These are phyloP conservation scores for Monosporascus cannonballus DNA, from an alignment of 2,329 filamentous ascomycete species.

Conservation along the genomic window DNA sequence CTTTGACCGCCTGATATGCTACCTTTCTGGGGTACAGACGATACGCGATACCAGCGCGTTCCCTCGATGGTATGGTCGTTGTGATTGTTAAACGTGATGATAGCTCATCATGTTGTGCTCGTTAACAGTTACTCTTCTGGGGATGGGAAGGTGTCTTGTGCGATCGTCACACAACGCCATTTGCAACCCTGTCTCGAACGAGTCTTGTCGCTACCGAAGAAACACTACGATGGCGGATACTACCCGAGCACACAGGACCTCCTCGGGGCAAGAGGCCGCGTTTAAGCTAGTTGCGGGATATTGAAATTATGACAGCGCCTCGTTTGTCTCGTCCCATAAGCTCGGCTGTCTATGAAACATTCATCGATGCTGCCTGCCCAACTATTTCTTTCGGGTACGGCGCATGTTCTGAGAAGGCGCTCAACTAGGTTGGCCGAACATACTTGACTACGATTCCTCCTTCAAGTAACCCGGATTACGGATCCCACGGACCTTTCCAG, in stretches of 20 bases:
- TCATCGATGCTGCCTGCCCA: not conserved
- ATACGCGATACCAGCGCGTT: constrained; percentile 83
- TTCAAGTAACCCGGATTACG: not conserved
- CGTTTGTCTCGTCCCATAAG: not conserved
- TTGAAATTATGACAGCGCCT: not conserved
- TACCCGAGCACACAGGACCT: constrained; percentile 1
- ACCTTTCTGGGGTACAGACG: constrained; percentile 74
- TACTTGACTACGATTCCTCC: not conserved
- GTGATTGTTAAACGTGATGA: constrained; percentile 43
- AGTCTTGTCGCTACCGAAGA: constrained; percentile 12
- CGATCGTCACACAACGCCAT: constrained; percentile 20
- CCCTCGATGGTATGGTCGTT: constrained; percentile 65
- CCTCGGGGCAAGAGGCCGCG: not conserved
- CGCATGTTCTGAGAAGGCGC: not conserved
- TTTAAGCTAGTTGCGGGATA: not conserved
- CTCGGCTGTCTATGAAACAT: not conserved
- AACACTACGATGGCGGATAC: constrained; percentile 13
- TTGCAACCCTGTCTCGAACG: constrained; percentile 9
- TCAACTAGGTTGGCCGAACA: not conserved
- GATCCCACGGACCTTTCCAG: not conserved
- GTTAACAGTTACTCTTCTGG: constrained; percentile 34
- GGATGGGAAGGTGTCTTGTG: constrained; percentile 24
- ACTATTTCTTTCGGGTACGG: not conserved
- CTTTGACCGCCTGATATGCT: constrained; percentile 80
- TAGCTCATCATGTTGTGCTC: constrained; percentile 25